Evolutionary conservation across 2,329 filamentous ascomycete species (phyloP).

Genomic region (Ascomycota sp.): DNA sequence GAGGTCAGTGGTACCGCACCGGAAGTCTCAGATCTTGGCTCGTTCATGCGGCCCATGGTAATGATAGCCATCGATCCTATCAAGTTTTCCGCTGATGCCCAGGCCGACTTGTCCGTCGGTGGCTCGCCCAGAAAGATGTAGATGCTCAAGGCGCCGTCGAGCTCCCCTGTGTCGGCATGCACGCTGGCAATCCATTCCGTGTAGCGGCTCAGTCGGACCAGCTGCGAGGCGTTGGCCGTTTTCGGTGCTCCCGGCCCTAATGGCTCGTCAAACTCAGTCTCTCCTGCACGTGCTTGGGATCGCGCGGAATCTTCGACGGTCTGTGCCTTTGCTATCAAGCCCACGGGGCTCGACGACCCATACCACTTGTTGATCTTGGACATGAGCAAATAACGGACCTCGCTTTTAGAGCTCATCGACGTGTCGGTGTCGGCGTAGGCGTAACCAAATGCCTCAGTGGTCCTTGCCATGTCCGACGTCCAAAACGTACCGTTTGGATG

Average conservation of each 20-base stretch:
- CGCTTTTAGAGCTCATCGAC: conserved; percentile 6
- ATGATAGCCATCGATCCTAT: conserved; percentile 42
- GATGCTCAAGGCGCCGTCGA: conserved; percentile 39
- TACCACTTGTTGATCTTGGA: conserved; percentile 31
- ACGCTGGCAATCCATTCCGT: conserved; percentile 52
- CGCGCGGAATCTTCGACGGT: neutral
- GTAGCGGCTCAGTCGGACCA: conserved; percentile 22
- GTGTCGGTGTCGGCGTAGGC: conserved; percentile 43
- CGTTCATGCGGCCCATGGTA: conserved; percentile 17
- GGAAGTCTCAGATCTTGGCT: conserved; percentile 17
- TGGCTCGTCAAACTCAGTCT: neutral
- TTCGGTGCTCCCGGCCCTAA: neutral
- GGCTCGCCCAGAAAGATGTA: conserved; percentile 46
- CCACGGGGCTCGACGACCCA: conserved; percentile 11
- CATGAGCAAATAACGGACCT: conserved; percentile 14
- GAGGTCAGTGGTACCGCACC: conserved; percentile 32
- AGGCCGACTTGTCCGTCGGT: conserved; percentile 21
- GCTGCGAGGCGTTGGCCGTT: conserved; percentile 5
- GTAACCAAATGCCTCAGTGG: conserved; percentile 46
- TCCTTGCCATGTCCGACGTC: conserved; percentile 41
- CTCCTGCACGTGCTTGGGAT: neutral
- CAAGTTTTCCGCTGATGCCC: conserved; percentile 32
- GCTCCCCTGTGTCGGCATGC: conserved; percentile 34
- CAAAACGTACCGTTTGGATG: conserved; percentile 39
- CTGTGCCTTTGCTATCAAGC: conserved; percentile 4